phyloP scores from a whole-genome alignment of 495 filamentous ascomycete genomes.

The Chaetomium tenue region DNA sequence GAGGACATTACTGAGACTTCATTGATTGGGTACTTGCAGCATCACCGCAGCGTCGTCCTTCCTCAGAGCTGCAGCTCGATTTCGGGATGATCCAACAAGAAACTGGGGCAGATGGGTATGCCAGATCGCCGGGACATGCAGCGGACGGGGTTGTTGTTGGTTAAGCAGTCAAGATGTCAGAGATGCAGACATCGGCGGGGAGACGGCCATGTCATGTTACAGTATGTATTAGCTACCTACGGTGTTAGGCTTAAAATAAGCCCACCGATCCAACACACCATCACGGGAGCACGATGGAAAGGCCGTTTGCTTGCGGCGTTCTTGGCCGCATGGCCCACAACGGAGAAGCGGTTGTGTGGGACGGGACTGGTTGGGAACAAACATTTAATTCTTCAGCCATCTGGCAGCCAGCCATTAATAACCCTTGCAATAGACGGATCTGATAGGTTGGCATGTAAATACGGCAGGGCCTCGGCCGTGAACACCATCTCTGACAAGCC shows the following conservation, averaged over 20 bases:
- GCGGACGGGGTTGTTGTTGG: not conserved
- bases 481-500: not conserved
- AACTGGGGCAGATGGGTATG: constrained; percentile 6
- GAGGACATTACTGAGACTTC: not conserved
- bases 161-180: constrained; percentile 1
- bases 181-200: not conserved
- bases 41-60: constrained; percentile 31
- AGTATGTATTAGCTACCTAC: no score
- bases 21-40: constrained; percentile 34
- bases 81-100: constrained; percentile 22
- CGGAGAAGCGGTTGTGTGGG: not conserved
- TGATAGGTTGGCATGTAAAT: not conserved
- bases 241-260: not conserved
- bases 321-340: constrained; percentile 9
- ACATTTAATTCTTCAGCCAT: not conserved
- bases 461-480: constrained; percentile 11
- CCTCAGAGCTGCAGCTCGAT: constrained; percentile 28
- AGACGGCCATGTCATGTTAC: not conserved
- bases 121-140: constrained; percentile 13
- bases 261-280: not conserved
- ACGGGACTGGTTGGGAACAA: constrained; percentile 9
- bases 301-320: constrained; percentile 16
- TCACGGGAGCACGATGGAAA: not conserved
- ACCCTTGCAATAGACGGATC: not conserved
- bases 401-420: not conserved